Evolutionary conservation across 1,139 yeast species (phyloP).

Genomic region (Blastobotrys elegans): DNA sequence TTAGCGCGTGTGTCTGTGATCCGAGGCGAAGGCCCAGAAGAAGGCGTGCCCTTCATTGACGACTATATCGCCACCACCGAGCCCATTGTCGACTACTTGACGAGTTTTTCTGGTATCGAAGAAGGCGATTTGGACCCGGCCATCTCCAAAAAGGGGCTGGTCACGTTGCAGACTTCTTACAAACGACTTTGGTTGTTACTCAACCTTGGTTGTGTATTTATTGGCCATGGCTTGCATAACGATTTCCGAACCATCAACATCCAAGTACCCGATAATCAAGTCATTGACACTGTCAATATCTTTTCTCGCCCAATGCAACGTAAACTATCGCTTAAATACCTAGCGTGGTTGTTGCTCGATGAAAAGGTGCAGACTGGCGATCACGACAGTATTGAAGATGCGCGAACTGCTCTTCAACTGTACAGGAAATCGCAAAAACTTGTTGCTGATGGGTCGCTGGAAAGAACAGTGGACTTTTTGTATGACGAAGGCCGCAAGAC

Average conservation of each 20-base stretch:
- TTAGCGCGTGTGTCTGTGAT: conserved; percentile 87
- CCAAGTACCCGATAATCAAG: conserved; percentile 78
- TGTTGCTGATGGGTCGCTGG: conserved; percentile 53
- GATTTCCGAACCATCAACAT: conserved; percentile 93
- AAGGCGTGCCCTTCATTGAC: conserved; percentile 83
- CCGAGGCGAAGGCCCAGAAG: conserved; percentile 64
- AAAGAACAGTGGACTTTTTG: conserved; percentile 55
- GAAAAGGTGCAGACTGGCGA: conserved; percentile 84
- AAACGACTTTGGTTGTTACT: conserved; percentile 83
- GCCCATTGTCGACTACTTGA: conserved; percentile 72
- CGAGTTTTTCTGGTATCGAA: conserved; percentile 88
- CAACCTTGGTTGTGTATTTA: conserved; percentile 84
- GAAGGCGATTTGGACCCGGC: conserved; percentile 82
- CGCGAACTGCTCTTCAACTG: conserved; percentile 73
- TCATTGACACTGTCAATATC: conserved; percentile 82
- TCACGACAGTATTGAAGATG: conserved; percentile 97
- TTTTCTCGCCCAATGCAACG: conserved; percentile 70
- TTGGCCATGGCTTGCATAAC: conserved; percentile 89
- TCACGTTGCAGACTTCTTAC: conserved; percentile 78
- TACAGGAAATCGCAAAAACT: conserved; percentile 70
- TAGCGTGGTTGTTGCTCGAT: conserved; percentile 73
- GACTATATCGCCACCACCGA: conserved; percentile 78
- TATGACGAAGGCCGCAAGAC: conserved; percentile 69
- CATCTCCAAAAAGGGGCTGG: conserved; percentile 63
- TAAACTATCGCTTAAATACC: conserved; percentile 77